A percentile compares a stretch with the other conserved stretches of the same genome.
phyloP scores from a whole-genome alignment of 2,329 filamentous ascomycete genomes.

The Plenodomus lindquistii region DNA sequence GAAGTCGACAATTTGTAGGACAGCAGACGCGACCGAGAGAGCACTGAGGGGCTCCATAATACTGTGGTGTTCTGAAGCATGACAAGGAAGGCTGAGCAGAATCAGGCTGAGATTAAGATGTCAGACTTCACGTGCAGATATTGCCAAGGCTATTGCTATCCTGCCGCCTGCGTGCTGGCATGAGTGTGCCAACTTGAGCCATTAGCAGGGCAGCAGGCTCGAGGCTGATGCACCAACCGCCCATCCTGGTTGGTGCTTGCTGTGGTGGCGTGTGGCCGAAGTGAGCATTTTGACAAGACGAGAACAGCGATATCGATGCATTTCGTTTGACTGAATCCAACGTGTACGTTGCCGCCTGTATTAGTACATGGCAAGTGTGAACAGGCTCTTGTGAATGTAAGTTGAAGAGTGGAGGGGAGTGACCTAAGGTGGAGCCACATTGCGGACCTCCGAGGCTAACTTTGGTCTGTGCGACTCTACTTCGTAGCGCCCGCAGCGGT shows the following conservation, averaged over 20 bases:
- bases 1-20: slow-evolving; percentile 6
- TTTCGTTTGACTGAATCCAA: too few relatives aligned
- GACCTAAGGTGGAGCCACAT: background rate
- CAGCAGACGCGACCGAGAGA: slow-evolving; percentile 1
- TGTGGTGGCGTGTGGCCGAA: too few relatives aligned
- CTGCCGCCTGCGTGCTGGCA: too few relatives aligned
- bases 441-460: slow-evolving; percentile 13
- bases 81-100: background rate
- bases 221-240: background rate
- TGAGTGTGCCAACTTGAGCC: too few relatives aligned
- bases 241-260: background rate
- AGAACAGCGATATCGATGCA: too few relatives aligned
- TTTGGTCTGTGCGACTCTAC: background rate
- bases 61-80: too few relatives aligned
- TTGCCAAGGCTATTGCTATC: too few relatives aligned
- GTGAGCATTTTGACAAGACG: too few relatives aligned
- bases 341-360: too few relatives aligned
- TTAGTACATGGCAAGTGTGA: too few relatives aligned
- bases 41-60: slow-evolving; percentile 3
- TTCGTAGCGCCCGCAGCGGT: background rate
- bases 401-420: background rate
- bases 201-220: background rate
- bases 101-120: background rate
- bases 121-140: background rate
- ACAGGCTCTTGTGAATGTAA: background rate